A percentile compares a stretch with the other conserved stretches of the same genome.
Conservation (phyloP, 2,329 filamentous ascomycete genomes). For the Metarhizium album region DNA sequence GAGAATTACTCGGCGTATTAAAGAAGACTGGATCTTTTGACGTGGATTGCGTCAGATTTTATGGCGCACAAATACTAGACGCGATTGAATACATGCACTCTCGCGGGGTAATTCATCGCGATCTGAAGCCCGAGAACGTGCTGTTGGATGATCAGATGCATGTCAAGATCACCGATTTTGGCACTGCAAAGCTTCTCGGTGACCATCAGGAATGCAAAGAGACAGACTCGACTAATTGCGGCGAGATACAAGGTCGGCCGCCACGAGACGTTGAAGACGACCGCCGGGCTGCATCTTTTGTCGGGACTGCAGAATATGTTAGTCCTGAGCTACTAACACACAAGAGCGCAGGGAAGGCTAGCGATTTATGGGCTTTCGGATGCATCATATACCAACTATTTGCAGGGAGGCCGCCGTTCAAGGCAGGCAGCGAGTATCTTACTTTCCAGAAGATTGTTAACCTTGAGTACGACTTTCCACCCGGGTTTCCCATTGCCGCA, state of each 20-base stretch:
- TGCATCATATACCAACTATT: constrained; percentile 96
- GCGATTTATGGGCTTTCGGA: constrained; percentile 95
- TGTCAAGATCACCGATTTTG: constrained; percentile 97
- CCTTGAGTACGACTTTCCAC: constrained; percentile 86
- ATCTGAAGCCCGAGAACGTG: constrained; percentile 95
- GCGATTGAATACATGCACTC: constrained; percentile 98
- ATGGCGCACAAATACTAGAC: constrained; percentile 90
- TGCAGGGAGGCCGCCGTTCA: constrained; percentile 94
- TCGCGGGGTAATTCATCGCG: constrained; percentile 88
- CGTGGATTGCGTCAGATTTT: constrained; percentile 87
- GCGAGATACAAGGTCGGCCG: constrained; percentile 22
- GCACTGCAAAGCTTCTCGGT: constrained; percentile 81
- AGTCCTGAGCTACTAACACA: constrained; percentile 94
- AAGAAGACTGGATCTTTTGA: constrained; percentile 95
- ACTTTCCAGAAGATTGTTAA: constrained; percentile 98
- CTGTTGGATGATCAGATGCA: constrained; percentile 93
- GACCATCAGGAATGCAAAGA: constrained; percentile 31
- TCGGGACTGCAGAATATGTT: constrained; percentile 96
- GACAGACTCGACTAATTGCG: constrained; percentile 27
- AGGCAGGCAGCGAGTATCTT: constrained; percentile 87
- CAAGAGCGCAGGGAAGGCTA: constrained; percentile 95
- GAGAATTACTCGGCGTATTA: constrained; percentile 81
- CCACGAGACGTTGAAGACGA: constrained; percentile 41
- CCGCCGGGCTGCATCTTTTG: constrained; percentile 81
- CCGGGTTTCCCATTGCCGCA: constrained; percentile 76